Evolutionary conservation across 2,329 filamentous ascomycete species (phyloP), one percentile per base, ranked within the genome.

Genomic region (Aspergillus amoenus): DNA sequence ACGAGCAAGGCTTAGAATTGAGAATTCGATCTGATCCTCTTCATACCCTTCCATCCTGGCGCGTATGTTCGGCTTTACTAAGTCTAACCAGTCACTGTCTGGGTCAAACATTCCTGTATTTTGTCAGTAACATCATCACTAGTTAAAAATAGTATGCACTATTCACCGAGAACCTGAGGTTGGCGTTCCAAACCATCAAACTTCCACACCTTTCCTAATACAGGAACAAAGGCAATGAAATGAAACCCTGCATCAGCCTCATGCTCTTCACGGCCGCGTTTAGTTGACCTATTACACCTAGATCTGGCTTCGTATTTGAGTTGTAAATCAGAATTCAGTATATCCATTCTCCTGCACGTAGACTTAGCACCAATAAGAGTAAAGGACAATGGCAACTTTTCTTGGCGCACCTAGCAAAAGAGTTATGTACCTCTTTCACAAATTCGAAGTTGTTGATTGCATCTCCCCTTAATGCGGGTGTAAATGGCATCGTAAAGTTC

Each of bases 151-250:
- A 27, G 34, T 41, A 27, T 27, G n/a, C 34, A 30, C 18, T 18
- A 50, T 64, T 59, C 58, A 68, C 87, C 88, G 55, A 92, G 78
- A 55, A 80, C 82, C 34, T 85, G 82, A 3, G 91, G 93, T 61
- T 87, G 84, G 42, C 79, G 79, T 70, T 93, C 86, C 21, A 97
- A 78, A 4, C 93, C 93, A 72, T 97, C 93, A 5, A 97, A 84
- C 70, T 93, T 90, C 91, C 91, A 97, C 13, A 96, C 83, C 55
- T 84, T 79, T 2, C 84, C 87, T n/a, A 83, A 80, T 13, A 86
- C 83, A 2, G 91, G 90, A 30, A 97, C 86, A 68, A 93, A 96
- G 6, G 92, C 93, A 61, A 96, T 88, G 72, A 94, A 97, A 70
- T 97, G 93, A 68, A 88, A 94, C 0, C 84, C 87, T 12, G 83